These are phyloP conservation scores for Blastobotrys parvus DNA, from an alignment of 805 yeast genomes.

Conservation along the genomic window DNA sequence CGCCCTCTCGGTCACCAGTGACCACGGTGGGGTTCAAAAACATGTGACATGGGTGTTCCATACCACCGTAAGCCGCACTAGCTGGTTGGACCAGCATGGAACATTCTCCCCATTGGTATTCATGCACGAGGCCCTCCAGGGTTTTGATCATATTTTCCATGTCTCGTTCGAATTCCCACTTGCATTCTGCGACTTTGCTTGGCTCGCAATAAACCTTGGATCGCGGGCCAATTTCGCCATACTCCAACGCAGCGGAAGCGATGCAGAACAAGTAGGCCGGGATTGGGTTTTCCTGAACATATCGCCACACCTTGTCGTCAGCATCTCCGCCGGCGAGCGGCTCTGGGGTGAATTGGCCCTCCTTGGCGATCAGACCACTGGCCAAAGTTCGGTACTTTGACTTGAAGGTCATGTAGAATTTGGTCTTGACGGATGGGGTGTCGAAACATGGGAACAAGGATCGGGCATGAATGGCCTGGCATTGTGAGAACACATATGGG, in stretches of 20 bases:
- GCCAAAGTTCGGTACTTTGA: slow-evolving; percentile 66
- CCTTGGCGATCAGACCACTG: slow-evolving; percentile 49
- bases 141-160: slow-evolving; percentile 65
- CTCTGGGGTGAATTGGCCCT: slow-evolving; percentile 5
- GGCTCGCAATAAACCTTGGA: slow-evolving; percentile 80
- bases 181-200: slow-evolving; percentile 52
- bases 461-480: slow-evolving; percentile 88
- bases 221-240: slow-evolving; percentile 73
- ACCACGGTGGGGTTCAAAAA: slow-evolving; percentile 86
- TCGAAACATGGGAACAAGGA: slow-evolving; percentile 85
- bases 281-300: slow-evolving; percentile 71
- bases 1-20: slow-evolving; percentile 76
- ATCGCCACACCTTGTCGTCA: slow-evolving; percentile 33
- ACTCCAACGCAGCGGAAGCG: slow-evolving; percentile 71
- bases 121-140: slow-evolving; percentile 69
- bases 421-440: slow-evolving; percentile 75
- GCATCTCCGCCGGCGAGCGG: slow-evolving; percentile 7
- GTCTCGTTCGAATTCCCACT: slow-evolving; percentile 73
- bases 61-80: slow-evolving; percentile 82
- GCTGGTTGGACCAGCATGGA: slow-evolving; percentile 75
- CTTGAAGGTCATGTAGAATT: slow-evolving; percentile 47
- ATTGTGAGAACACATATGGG: slow-evolving; percentile 77
- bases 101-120: slow-evolving; percentile 78
- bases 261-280: slow-evolving; percentile 79
- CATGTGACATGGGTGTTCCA: slow-evolving; percentile 90